These are phyloP conservation scores for Fraxinus nigra DNA, from an alignment of 305 asterid species.

Conservation along the genomic window DNA sequence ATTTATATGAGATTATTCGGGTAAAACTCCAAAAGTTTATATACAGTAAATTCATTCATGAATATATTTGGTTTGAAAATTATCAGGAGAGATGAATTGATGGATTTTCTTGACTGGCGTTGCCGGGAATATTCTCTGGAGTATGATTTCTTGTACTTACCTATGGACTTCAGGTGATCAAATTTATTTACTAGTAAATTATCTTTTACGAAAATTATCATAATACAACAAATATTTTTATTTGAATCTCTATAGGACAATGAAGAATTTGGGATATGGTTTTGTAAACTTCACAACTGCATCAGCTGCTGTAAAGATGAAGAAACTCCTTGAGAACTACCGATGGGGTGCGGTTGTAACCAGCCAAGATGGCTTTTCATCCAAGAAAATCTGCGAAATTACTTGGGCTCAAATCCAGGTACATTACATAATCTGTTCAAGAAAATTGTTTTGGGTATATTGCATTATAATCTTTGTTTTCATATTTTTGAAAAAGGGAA, in stretches of 20 bases:
- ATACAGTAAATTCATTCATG: not conserved
- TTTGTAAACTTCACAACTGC: conserved; percentile 41
- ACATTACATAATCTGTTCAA: not conserved
- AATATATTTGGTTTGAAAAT: not conserved
- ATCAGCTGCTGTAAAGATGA: conserved; percentile 27
- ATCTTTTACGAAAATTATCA: not conserved
- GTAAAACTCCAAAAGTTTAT: not conserved
- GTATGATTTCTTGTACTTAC: conserved; percentile 51
- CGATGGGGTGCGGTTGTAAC: conserved; percentile 22
- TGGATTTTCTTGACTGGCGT: conserved; percentile 30
- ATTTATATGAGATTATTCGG: not conserved
- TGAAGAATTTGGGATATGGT: conserved; percentile 39
- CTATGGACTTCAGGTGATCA: conserved; percentile 45
- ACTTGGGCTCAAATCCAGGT: conserved; percentile 51
- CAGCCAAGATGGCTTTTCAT: not conserved
- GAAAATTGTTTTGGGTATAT: not conserved
- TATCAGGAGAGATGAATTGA: conserved; percentile 40
- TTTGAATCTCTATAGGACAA: conserved; percentile 6
- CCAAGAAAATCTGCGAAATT: conserved; percentile 32
- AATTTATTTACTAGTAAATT: not conserved
- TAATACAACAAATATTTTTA: not conserved
- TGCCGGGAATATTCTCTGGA: conserved; percentile 31
- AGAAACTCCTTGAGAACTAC: conserved; percentile 5
- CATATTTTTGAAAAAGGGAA: conserved; percentile 27
- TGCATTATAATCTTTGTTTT: not conserved